Evolutionary conservation across 495 filamentous ascomycete genomes (phyloP).

Genomic region (Daldinia decipiens): DNA sequence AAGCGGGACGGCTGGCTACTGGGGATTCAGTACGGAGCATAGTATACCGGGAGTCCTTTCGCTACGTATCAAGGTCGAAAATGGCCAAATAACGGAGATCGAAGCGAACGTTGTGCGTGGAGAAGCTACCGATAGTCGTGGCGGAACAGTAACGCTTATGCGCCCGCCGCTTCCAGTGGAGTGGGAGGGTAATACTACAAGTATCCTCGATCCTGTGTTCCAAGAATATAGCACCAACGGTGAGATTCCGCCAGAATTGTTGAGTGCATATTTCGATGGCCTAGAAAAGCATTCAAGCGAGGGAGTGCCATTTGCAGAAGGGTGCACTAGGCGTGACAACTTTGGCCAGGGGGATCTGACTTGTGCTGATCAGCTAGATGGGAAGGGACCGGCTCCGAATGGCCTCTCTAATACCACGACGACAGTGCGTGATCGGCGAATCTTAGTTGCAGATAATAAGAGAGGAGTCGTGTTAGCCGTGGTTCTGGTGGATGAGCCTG

Average conservation of each 20-base stretch:
- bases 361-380: constrained; percentile 41
- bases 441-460: constrained; percentile 28
- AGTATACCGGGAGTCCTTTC: constrained; percentile 43
- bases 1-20: constrained; percentile 41
- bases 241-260: constrained; percentile 16
- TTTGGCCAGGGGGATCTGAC: constrained; percentile 26
- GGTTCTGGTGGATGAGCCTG: constrained; percentile 39
- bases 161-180: constrained; percentile 44
- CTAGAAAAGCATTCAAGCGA: constrained; percentile 41
- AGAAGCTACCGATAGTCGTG: constrained; percentile 25
- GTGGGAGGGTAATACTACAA: constrained; percentile 36
- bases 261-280: constrained; percentile 36
- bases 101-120: constrained; percentile 43
- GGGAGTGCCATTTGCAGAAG: constrained; percentile 27
- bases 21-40: constrained; percentile 42
- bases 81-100: constrained; percentile 46
- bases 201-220: constrained; percentile 28
- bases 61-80: constrained; percentile 40
- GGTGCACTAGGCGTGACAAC: constrained; percentile 39
- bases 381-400: constrained; percentile 34
- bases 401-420: constrained; percentile 38
- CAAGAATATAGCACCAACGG: neutral
- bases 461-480: constrained; percentile 36
- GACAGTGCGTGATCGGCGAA: constrained; percentile 36
- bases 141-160: constrained; percentile 43